Conservation (phyloP, 345 rosid genomes). For the Camelina laxa region DNA sequence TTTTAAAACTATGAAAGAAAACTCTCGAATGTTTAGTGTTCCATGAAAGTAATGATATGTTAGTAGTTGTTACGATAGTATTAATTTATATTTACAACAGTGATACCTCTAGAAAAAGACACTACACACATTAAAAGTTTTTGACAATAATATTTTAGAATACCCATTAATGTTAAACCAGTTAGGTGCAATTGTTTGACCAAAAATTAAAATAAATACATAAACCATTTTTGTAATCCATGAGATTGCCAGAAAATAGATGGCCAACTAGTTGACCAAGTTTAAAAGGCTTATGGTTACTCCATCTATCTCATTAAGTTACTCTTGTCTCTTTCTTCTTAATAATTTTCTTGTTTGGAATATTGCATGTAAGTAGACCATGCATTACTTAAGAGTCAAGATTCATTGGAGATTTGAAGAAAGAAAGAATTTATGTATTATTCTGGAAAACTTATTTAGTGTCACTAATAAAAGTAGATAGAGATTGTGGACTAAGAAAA, state of each 20-base stretch:
- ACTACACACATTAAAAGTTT: too few species aligned
- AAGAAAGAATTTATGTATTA: not conserved
- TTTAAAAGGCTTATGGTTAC: not conserved
- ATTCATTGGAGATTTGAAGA: not conserved
- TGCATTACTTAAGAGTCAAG: not conserved
- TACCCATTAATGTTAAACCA: not conserved
- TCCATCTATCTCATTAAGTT: not conserved
- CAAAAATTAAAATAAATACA: not conserved
- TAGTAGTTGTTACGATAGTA: too few species aligned
- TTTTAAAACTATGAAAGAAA: not conserved
- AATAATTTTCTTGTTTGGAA: not conserved
- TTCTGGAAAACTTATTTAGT: not conserved
- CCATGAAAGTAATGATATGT: too few species aligned
- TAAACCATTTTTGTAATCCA: not conserved
- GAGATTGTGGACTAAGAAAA: not conserved
- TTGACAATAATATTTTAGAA: too few species aligned
- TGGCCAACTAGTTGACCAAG: slow-evolving; percentile 22
- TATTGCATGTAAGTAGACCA: not conserved
- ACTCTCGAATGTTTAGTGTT: not conserved
- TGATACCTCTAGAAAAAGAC: too few species aligned
- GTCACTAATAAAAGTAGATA: not conserved
- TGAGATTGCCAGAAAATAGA: not conserved
- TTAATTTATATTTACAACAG: too few species aligned
- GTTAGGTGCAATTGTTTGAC: not conserved
- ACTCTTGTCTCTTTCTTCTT: not conserved